Conservation (phyloP, 2,329 filamentous ascomycete species). For the Lomentospora prolificans region DNA sequence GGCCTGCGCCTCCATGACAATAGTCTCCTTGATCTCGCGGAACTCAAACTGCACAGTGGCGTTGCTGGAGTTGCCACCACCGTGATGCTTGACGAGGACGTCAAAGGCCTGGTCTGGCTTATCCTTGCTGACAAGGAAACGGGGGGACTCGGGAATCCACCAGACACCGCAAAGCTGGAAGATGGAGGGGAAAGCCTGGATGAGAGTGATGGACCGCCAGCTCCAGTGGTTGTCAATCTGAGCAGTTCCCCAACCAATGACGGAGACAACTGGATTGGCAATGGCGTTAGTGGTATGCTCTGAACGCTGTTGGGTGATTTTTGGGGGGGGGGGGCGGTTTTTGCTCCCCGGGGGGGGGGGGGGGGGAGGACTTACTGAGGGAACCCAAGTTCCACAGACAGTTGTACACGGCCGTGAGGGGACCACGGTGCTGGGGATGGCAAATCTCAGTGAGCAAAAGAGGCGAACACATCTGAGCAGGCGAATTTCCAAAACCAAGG, state of each 20-base stretch:
- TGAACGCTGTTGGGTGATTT: not conserved
- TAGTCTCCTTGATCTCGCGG: constrained; percentile 55
- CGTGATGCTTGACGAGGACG: constrained; percentile 54
- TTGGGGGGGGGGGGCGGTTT: not conserved
- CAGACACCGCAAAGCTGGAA: constrained; percentile 53
- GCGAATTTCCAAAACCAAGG: constrained; percentile 55
- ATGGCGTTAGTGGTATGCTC: not conserved
- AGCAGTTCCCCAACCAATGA: constrained; percentile 54
- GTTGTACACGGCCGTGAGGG: constrained; percentile 57
- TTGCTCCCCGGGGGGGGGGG: too few species aligned
- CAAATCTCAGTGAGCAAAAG: constrained; percentile 56
- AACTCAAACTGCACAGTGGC: constrained; percentile 56
- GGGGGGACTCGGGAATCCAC: constrained; percentile 56
- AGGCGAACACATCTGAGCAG: constrained; percentile 54
- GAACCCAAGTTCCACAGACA: constrained; percentile 56
- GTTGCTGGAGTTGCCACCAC: constrained; percentile 47
- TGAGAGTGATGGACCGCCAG: constrained; percentile 55
- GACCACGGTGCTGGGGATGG: constrained; percentile 58
- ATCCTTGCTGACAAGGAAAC: constrained; percentile 56
- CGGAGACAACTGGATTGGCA: constrained; percentile 36
- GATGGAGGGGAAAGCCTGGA: constrained; percentile 51
- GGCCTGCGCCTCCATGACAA: constrained; percentile 44
- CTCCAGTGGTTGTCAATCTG: constrained; percentile 51
- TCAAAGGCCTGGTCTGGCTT: constrained; percentile 50
- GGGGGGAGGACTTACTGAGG: constrained; percentile 14